phyloP scores from a whole-genome alignment of 208 protist species.

The Acanthamoeba castellanii region DNA sequence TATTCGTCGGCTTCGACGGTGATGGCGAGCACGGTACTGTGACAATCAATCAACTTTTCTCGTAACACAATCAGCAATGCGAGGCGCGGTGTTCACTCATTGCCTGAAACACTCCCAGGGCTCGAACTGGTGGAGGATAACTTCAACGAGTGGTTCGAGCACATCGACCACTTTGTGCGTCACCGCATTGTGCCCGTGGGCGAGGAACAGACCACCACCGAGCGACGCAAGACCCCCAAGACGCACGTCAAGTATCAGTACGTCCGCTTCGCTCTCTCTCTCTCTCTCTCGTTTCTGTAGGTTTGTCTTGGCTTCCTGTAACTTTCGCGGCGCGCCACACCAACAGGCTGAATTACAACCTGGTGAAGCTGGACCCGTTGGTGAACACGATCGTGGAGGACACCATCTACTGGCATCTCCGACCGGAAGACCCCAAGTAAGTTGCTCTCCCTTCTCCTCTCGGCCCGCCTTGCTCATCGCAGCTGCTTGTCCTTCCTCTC shows the following conservation, averaged over 20 bases:
- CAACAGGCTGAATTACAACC: neutral
- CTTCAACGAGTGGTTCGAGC: slow-evolving; percentile 68
- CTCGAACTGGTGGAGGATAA: slow-evolving; percentile 45
- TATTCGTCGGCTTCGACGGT: slow-evolving; percentile 63
- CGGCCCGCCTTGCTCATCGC: neutral
- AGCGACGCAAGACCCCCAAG: slow-evolving; percentile 12
- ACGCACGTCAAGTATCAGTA: slow-evolving; percentile 66
- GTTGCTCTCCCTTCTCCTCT: neutral
- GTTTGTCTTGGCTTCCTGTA: neutral
- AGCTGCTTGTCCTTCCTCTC: neutral
- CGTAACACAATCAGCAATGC: no score
- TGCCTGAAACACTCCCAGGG: neutral
- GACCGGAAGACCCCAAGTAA: slow-evolving; percentile 57
- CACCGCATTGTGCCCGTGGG: slow-evolving; percentile 65
- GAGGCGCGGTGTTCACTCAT: neutral
- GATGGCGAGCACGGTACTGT: slow-evolving; percentile 49
- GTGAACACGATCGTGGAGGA: slow-evolving; percentile 27
- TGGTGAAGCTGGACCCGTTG: slow-evolving; percentile 58
- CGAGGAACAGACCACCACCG: slow-evolving; percentile 70
- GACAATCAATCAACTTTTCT: neutral
- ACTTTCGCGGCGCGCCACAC: neutral
- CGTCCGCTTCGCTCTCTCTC: neutral
- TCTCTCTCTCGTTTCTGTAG: neutral
- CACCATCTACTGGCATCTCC: slow-evolving; percentile 33
- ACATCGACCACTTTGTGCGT: slow-evolving; percentile 67